Conservation (phyloP, 1,284 basidiomycete genomes). For the Sporisorium graminicola region DNA sequence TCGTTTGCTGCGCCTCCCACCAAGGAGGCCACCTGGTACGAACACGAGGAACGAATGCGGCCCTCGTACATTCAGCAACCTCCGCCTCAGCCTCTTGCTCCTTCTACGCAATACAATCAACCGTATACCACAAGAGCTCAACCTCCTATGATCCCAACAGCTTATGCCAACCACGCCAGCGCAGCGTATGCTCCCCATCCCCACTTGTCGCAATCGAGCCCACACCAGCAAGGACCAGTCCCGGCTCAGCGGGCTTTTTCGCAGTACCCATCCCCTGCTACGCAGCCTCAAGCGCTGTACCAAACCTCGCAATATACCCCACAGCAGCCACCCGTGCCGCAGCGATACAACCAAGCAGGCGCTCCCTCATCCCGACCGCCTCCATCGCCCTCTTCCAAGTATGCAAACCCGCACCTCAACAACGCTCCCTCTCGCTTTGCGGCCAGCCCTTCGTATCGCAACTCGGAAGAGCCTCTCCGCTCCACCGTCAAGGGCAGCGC, state of each 20-base stretch:
- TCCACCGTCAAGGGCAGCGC: conserved; percentile 55
- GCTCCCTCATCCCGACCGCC: conserved; percentile 28
- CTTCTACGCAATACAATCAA: conserved; percentile 31
- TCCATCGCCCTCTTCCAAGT: conserved; percentile 41
- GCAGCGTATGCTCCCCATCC: conserved; percentile 11
- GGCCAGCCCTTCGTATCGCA: conserved; percentile 19
- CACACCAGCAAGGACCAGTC: conserved; percentile 25
- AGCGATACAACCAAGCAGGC: conserved; percentile 19
- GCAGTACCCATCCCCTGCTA: conserved; percentile 4
- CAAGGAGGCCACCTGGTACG: conserved; percentile 64
- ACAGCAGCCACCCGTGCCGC: conserved; percentile 23
- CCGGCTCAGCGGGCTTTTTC: conserved; percentile 18
- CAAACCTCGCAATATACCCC: conserved; percentile 27
- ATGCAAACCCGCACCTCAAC: conserved; percentile 44
- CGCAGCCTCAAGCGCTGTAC: conserved; percentile 10
- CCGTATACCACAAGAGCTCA: conserved; percentile 17
- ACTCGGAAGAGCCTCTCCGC: conserved; percentile 34
- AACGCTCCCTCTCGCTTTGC: conserved; percentile 48
- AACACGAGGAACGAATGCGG: conserved; percentile 61
- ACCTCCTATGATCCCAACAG: conserved; percentile 34
- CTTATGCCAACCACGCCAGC: conserved; percentile 19
- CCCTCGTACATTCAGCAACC: conserved; percentile 62
- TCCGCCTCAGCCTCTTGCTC: conserved; percentile 27
- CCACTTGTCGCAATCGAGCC: conserved; percentile 9
- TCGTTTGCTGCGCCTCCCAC: conserved; percentile 16